Base-by-base conservation (phyloP, 129 eudicot genomes). In the Centella asiatica region DNA sequence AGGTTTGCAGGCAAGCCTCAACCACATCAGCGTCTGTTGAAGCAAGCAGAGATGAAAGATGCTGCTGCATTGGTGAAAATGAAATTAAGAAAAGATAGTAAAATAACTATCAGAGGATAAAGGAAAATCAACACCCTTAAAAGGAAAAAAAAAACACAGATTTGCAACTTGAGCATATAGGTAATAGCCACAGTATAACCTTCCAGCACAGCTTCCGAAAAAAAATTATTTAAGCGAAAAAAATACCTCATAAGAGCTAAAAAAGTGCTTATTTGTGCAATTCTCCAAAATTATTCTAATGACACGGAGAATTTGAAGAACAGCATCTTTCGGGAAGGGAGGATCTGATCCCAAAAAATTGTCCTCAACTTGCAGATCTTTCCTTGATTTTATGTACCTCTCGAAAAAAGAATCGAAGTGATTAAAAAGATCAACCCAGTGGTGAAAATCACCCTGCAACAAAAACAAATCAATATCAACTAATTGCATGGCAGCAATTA, bases 391-490 rank as follows among this genome's bases (percentile, higher is more conserved):
- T 62, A 92, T 82, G 75, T 62, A 77, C 76, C 87, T 92, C 82
- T 87, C 99, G 60, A 92, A 92, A 79, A 65, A 92, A 10, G 90
- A 73, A 67, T 92, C 95, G 4, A 92, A 92, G 63, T 92, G 96
- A 73, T 81, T 87, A 58, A 92, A 87, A 63, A 92, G 86, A 67
- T 92, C 99, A 67, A 87, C 84, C 99, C 96, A 92, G 44, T 92
- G 96, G 77, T 87, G 92, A 64, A 87, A 92, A 62, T 92, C 99
- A 15, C 99, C 99, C 99, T 92, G 95, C 74, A 78, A 62, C 56
- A 68, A 58, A 56, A 56, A 49, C 62, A 68, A 67, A 34, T 10
- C 48, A 42, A 26, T 33, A 49, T 28, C 12, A 71, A 66, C 54
- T 47, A 69, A 42, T 44, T 15, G 36, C 14, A 61, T 51, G 69